These are phyloP conservation scores for Elymus sibiricus DNA, from an alignment of 176 grass and related monocot species.

Conservation along the genomic window DNA sequence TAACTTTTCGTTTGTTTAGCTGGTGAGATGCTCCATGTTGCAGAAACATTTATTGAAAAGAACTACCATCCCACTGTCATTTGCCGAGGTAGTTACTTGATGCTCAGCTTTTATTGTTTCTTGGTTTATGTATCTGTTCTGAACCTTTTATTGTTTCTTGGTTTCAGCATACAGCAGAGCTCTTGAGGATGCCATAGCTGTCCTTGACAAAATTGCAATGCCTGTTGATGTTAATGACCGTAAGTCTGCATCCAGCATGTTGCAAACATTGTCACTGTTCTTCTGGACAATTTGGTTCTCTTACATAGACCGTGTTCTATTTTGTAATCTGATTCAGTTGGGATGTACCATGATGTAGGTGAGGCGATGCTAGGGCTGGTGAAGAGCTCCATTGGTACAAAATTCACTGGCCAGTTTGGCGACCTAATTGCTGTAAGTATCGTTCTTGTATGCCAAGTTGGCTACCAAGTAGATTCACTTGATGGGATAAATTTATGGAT, in stretches of 20 bases:
- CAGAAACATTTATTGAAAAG: slow-evolving; percentile 87
- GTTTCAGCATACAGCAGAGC: slow-evolving; percentile 71
- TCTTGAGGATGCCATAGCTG: slow-evolving; percentile 74
- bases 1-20: slow-evolving; percentile 49
- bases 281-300: not conserved
- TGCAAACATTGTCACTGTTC: not conserved
- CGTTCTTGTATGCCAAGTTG: not conserved
- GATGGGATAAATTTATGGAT: not conserved
- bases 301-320: not conserved
- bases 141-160: slow-evolving; percentile 3
- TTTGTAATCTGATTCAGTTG: slow-evolving; percentile 3
- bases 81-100: slow-evolving; percentile 64
- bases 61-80: slow-evolving; percentile 95
- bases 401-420: slow-evolving; percentile 98
- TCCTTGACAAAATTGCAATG: slow-evolving; percentile 93
- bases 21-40: slow-evolving; percentile 99
- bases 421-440: slow-evolving; percentile 91
- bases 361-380: slow-evolving; percentile 64
- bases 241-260: slow-evolving; percentile 58
- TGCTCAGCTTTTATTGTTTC: not conserved
- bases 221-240: slow-evolving; percentile 81
- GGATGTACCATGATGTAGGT: slow-evolving; percentile 36
- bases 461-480: not conserved
- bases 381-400: slow-evolving; percentile 96
- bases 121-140: slow-evolving; percentile 9